Evolutionary conservation across 208 protist species (phyloP), one percentile per base, ranked within the genome.

Genomic region (Leishmania guyanensis): DNA sequence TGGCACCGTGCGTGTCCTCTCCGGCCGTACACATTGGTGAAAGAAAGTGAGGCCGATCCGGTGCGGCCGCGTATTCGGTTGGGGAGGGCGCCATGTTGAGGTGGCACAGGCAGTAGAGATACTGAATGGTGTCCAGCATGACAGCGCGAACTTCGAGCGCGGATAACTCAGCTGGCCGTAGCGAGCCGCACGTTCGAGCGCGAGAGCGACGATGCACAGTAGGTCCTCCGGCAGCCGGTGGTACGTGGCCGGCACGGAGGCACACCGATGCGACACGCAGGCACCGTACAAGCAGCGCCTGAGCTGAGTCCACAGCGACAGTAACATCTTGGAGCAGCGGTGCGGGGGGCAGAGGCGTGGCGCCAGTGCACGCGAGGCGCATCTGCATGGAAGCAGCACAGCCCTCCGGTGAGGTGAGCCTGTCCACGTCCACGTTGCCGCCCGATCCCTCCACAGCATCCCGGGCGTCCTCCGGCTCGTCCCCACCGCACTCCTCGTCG

Each of bases 241-340:
- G 14, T 66, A 17, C 68, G 48, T 56, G 26, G 33, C 75, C 75
- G 29, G 22, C 53, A 46, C 76, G 76, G 26, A 36, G 60, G 50
- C 76, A 79, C 39, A 79, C 76, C 10, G 43, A n/a, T 12, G 76
- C 76, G 16, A 79, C 64, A 12, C 22, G 53, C 14, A 79, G n/a
- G 39, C 76, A 79, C 16, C 76, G 60, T 20, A 71, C 76, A 5
- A 79, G 76, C 12, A 79, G 76, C 43, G 58, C n/a, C n/a, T 50
- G 76, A 51, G 76, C 48, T 6, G 58, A 65, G 51, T 79, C 76
- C n/a, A 79, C 76, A 51, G 76, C 48, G 12, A 17, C 56, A 22
- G 76, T 56, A 64, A 79, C 29, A n/a, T 79, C 58, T 29, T 29
- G 76, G 17, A 79, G 72, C 51, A 76, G 51, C 29, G 68, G 68